Evolutionary conservation across 352 stramenopile species (phyloP).

Genomic region (Phytophthora constricta): DNA sequence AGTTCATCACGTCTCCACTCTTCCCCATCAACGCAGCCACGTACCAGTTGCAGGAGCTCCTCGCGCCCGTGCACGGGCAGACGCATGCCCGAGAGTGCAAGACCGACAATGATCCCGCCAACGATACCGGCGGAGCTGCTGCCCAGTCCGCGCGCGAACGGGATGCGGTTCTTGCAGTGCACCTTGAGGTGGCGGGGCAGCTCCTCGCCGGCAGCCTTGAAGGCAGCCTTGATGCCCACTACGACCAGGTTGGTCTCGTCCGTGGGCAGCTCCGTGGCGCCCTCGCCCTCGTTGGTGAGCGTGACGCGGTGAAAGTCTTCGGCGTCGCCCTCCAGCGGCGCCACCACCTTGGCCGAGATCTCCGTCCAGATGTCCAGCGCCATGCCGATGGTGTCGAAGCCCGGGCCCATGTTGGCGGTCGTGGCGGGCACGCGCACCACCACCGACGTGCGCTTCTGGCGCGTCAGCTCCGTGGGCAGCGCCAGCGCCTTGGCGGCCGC

Average conservation of each 20-base stretch:
- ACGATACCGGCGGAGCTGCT: conserved; percentile 99
- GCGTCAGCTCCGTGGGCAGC: conserved; percentile 39
- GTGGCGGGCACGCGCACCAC: conserved; percentile 98
- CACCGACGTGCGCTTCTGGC: conserved; percentile 85
- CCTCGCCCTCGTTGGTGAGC: conserved; percentile 97
- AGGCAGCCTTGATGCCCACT: conserved; percentile 95
- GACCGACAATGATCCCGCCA: conserved; percentile 97
- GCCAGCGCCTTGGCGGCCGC: conserved; percentile 30
- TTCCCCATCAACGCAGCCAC: conserved; percentile 1
- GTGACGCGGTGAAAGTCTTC: conserved; percentile 82
- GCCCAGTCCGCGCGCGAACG: conserved; percentile 96
- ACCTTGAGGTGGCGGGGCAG: conserved; percentile 95
- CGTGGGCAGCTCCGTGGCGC: conserved; percentile 91
- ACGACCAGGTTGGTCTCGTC: conserved; percentile 94
- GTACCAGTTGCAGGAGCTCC: conserved; percentile 95
- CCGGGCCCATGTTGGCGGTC: conserved; percentile 98
- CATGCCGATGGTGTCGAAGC: conserved; percentile 98
- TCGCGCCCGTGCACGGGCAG: conserved; percentile 91
- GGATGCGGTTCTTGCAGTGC: conserved; percentile 98
- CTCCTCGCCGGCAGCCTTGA: conserved; percentile 93
- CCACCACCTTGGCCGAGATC: conserved; percentile 94
- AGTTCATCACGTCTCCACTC: no score
- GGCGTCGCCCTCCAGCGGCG: conserved; percentile 32
- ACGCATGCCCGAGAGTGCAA: conserved; percentile 96
- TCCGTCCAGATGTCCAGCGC: conserved; percentile 99